Conservation (phyloP, 352 stramenopile genomes). For the Phytophthora capsici region DNA sequence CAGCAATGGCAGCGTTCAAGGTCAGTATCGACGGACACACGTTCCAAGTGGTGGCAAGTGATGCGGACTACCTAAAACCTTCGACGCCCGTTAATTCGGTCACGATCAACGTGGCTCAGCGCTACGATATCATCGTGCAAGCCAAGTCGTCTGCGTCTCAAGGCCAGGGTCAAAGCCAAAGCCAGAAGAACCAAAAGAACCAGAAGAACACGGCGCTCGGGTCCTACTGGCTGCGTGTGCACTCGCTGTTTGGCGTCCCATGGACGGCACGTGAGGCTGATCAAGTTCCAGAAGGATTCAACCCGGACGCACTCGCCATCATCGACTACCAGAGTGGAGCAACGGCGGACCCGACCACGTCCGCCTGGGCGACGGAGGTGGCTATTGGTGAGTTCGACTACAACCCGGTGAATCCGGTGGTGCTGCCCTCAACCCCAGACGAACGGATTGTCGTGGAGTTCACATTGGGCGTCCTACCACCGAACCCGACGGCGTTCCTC, state of each 20-base stretch:
- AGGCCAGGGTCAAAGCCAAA: conserved; percentile 13
- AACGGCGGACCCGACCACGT: conserved; percentile 33
- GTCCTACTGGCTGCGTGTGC: conserved; percentile 43
- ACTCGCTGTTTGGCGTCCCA: conserved; percentile 32
- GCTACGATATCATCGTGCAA: conserved; percentile 46
- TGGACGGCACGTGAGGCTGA: conserved; percentile 36
- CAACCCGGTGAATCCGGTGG: conserved; percentile 17
- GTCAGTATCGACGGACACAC: conserved; percentile 51
- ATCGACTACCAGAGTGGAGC: conserved; percentile 38
- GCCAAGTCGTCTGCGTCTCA: conserved; percentile 34
- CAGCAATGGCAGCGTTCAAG: conserved; percentile 50
- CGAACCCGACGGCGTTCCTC: conserved; percentile 31
- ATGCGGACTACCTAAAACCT: conserved; percentile 43
- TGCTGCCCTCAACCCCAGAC: conserved; percentile 27
- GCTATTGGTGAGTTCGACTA: conserved; percentile 49
- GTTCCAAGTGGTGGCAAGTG: conserved; percentile 47
- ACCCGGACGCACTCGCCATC: conserved; percentile 43
- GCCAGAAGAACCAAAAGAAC: conserved; percentile 17
- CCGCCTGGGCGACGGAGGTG: conserved; percentile 29
- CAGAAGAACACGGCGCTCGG: conserved; percentile 18
- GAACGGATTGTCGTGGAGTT: conserved; percentile 45
- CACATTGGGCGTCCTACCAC: conserved; percentile 19
- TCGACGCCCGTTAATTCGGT: conserved; percentile 41
- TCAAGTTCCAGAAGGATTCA: conserved; percentile 44
- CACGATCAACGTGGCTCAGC: conserved; percentile 44